Percentiles rank a stretch among this genome's conserved stretches.
phyloP scores from a whole-genome alignment of 73 alveolate species.

The Breviolum minutum region DNA sequence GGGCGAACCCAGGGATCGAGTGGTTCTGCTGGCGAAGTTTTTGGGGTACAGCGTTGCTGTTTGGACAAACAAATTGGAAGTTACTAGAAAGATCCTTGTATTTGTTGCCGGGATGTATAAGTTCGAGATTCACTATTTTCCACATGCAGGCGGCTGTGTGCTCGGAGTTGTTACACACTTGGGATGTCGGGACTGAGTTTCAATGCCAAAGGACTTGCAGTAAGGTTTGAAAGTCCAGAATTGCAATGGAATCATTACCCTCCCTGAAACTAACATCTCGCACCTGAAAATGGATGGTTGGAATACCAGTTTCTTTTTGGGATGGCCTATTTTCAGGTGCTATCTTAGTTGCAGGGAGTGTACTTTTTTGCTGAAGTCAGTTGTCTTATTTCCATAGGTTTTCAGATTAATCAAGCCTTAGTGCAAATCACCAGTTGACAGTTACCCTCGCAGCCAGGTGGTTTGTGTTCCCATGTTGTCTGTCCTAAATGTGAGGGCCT shows the following conservation, averaged over 20 bases:
- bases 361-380: too few relatives aligned
- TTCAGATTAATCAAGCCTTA: neutral
- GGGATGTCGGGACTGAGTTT: too few relatives aligned
- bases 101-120: neutral
- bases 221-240: neutral
- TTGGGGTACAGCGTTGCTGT: neutral
- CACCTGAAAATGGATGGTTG: too few relatives aligned
- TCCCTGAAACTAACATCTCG: too few relatives aligned
- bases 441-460: conserved; percentile 11
- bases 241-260: neutral
- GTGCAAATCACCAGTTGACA: neutral
- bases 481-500: conserved; percentile 24
- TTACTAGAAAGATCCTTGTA: too few relatives aligned
- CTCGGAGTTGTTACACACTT: too few relatives aligned
- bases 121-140: neutral
- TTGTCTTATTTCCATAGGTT: neutral
- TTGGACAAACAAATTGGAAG: neutral
- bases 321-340: too few relatives aligned
- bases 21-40: neutral
- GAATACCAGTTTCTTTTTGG: too few relatives aligned
- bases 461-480: conserved; percentile 83
- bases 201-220: too few relatives aligned
- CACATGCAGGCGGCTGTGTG: too few relatives aligned
- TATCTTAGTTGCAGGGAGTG: too few relatives aligned
- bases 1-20: conserved; percentile 42